Conservation (phyloP, 192 early-diverging fungal species). For the Glomus cerebriforme region DNA sequence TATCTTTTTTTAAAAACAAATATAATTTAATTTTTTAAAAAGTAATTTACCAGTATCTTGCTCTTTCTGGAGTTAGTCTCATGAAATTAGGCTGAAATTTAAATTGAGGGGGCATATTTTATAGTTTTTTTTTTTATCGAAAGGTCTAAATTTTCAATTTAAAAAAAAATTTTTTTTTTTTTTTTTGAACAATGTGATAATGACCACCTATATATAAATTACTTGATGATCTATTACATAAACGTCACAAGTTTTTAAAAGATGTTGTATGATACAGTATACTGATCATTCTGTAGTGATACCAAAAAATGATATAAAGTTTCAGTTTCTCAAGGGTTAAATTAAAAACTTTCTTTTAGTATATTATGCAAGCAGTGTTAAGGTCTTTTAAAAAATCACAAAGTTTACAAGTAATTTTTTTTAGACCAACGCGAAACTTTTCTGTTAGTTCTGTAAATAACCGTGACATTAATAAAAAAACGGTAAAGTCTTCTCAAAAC, state of each 20-base stretch:
- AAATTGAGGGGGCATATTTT: not conserved
- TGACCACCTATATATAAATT: no score
- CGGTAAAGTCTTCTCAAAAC: constrained; percentile 5
- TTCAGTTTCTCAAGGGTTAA: not conserved
- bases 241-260: no score
- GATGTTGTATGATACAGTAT: no score
- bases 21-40: not conserved
- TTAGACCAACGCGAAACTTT: not conserved
- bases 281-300: not conserved
- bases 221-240: no score
- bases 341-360: not conserved
- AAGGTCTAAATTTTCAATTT: no score
- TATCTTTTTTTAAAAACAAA: not conserved
- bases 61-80: constrained; percentile 1
- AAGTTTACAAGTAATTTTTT: no score
- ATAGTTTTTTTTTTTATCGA: no score
- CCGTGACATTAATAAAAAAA: not conserved
- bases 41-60: not conserved
- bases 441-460: not conserved
- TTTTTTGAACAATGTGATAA: no score
- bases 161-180: not conserved
- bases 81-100: constrained; percentile 10
- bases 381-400: not conserved
- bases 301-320: not conserved
- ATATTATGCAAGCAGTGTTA: not conserved